A percentile compares a stretch with the other conserved stretches of the same genome.
These are phyloP conservation scores for Apiotrichum gamsii DNA, from an alignment of 1,284 basidiomycete species.

Conservation along the genomic window DNA sequence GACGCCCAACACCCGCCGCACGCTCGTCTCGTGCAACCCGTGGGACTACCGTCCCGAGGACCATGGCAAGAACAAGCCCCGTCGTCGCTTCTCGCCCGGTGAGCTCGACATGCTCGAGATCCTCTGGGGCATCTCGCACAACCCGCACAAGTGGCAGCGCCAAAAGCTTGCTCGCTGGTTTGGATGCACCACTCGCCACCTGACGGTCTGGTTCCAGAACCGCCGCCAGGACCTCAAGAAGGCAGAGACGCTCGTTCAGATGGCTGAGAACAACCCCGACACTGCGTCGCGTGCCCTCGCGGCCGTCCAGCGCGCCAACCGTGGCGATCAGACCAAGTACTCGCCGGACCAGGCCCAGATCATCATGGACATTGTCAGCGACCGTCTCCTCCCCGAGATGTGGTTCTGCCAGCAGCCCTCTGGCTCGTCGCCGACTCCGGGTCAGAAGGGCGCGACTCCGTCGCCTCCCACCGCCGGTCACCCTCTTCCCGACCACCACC, in stretches of 20 bases:
- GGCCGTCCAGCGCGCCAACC: slow-evolving; percentile 17
- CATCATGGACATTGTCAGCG: slow-evolving; percentile 21
- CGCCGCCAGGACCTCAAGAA: slow-evolving; percentile 23
- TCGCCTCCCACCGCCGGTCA: slow-evolving; percentile 1
- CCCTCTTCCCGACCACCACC: slow-evolving; percentile 3
- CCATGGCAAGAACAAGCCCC: slow-evolving; percentile 23
- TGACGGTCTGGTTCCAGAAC: slow-evolving; percentile 25
- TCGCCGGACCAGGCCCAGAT: slow-evolving; percentile 13
- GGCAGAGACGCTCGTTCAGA: slow-evolving; percentile 15
- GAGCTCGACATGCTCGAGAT: slow-evolving; percentile 24
- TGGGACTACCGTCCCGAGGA: slow-evolving; percentile 21
- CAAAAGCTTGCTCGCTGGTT: slow-evolving; percentile 26
- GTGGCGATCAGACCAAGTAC: slow-evolving; percentile 18
- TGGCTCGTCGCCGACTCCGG: slow-evolving; percentile 17
- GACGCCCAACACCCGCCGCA: slow-evolving; percentile 9
- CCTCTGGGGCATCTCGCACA: slow-evolving; percentile 21
- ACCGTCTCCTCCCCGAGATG: slow-evolving; percentile 17
- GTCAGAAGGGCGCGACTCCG: slow-evolving; percentile 2
- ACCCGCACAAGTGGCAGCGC: slow-evolving; percentile 24
- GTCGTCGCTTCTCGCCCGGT: slow-evolving; percentile 19
- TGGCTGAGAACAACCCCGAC: slow-evolving; percentile 20
- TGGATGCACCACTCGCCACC: slow-evolving; percentile 21
- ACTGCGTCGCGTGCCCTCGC: slow-evolving; percentile 17
- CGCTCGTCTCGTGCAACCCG: slow-evolving; percentile 19
- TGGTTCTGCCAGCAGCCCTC: slow-evolving; percentile 16